Evolutionary conservation across 805 yeast genomes (phyloP), one percentile per base, ranked within the genome.

Genomic region (Tetrapisispora pingtungensis): DNA sequence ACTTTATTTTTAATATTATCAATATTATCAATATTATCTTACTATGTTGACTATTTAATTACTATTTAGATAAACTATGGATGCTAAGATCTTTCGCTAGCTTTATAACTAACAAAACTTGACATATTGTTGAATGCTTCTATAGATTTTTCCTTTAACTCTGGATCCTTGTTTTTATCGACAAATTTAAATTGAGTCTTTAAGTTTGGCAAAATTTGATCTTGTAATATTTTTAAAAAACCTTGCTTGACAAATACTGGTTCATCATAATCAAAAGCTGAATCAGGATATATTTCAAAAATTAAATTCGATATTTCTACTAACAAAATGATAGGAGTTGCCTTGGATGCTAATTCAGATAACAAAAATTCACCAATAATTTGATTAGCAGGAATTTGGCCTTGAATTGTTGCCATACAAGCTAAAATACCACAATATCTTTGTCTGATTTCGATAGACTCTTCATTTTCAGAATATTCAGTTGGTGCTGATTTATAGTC

Each of bases 281-380:
- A 73, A 64, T 93, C 97, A 13, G 84, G 84, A 64, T 82, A 93
- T 7, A 88, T 69, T 47, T 87, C 96, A 62, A 78, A 86, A 6
- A 88, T 55, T 2, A 76, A 67, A 54, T 85, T 81, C 19, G 85
- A 61, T 22, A 81, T 66, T 48, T 82, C 90, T 34, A 78, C 61
- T 5, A 78, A 64, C 10, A 78, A 60, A 47, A 68, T 72, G 1
- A 69, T 58, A 1, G 67, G 56, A 3, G 63, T 33, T 32, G 54
- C 40, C 19, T 42, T 26, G 10, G 49, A 40, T 8, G 44, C 39
- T 19, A 73, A 47, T 47, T 64, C 45, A 33, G 58, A 52, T 43
- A 69, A 33, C 31, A 79, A 62, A 49, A 75, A 72, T 33, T 71
- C 65, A 0, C 78, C 71, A 18, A 78, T 68, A 13, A 55, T 54